Percentiles rank a stretch among this genome's conserved stretches.
phyloP scores from a whole-genome alignment of 768 basidiomycete genomes.

The Tricholomella constricta region DNA sequence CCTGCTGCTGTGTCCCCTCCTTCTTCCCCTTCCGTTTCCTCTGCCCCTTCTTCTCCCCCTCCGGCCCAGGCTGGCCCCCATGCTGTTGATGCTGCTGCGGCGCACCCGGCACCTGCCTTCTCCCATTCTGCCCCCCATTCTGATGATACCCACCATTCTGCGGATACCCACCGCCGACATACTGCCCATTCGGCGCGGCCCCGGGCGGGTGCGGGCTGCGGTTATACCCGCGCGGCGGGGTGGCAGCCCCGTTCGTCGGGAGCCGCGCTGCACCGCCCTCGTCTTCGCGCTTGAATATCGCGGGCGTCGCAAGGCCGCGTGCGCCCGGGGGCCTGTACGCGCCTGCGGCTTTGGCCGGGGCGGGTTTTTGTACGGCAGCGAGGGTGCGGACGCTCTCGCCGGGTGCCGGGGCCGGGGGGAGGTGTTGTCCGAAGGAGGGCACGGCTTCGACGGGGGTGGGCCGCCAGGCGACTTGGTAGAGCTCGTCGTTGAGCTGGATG shows the following conservation, averaged over 20 bases:
- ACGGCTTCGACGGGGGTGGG: constrained; percentile 68
- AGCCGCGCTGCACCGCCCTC: constrained; percentile 69
- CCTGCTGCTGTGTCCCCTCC: constrained; percentile 53
- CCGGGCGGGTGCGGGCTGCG: constrained; percentile 60
- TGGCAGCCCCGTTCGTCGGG: constrained; percentile 51
- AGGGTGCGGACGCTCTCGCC: constrained; percentile 54
- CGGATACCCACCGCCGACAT: constrained; percentile 23
- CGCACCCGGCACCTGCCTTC: constrained; percentile 78
- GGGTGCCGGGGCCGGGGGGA: constrained; percentile 72
- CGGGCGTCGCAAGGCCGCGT: constrained; percentile 83
- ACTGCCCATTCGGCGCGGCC: constrained; percentile 28
- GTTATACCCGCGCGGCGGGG: constrained; percentile 62
- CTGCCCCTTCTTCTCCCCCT: constrained; percentile 31
- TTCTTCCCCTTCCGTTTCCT: constrained; percentile 52
- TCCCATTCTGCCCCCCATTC: constrained; percentile 38
- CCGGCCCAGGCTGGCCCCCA: constrained; percentile 40
- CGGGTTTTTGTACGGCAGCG: constrained; percentile 54
- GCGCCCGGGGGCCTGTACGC: constrained; percentile 95
- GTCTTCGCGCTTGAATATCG: constrained; percentile 90
- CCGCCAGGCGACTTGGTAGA: constrained; percentile 88
- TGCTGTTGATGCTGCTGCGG: constrained; percentile 31
- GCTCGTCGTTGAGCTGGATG: constrained; percentile 78
- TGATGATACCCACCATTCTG: constrained; percentile 35
- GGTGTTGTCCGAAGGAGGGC: constrained; percentile 63
- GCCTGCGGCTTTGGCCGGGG: constrained; percentile 68